Percentiles rank a stretch among this genome's conserved stretches.
phyloP scores from a whole-genome alignment of 2,329 filamentous ascomycete genomes.

The Fusarium stilboides region DNA sequence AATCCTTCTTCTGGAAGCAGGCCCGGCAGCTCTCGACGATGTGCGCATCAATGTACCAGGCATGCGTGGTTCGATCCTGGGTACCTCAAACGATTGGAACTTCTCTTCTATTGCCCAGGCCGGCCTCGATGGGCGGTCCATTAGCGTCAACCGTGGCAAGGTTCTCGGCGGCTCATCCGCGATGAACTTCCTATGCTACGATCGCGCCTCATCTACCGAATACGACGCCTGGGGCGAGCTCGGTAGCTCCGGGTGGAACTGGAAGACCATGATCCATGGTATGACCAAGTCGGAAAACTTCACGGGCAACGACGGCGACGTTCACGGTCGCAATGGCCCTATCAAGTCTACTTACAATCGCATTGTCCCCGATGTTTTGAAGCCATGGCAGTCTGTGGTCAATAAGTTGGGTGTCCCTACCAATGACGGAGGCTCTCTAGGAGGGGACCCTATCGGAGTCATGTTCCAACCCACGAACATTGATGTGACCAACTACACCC shows the following conservation, averaged over 20 bases:
- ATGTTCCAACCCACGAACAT: constrained; percentile 64
- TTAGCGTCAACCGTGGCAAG: constrained; percentile 62
- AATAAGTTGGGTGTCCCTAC: constrained; percentile 29
- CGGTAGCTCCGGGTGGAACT: constrained; percentile 57
- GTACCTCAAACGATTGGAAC: constrained; percentile 57
- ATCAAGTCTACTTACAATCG: constrained; percentile 55
- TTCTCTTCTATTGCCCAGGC: constrained; percentile 61
- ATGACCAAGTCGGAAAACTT: constrained; percentile 50
- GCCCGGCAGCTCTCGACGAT: constrained; percentile 50
- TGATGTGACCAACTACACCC: constrained; percentile 58
- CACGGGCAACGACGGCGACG: constrained; percentile 32
- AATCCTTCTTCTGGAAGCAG: constrained; percentile 53
- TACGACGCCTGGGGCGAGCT: constrained; percentile 58
- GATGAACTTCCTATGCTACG: constrained; percentile 53
- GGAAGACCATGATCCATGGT: constrained; percentile 54
- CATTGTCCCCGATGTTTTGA: constrained; percentile 59
- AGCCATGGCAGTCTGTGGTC: constrained; percentile 59
- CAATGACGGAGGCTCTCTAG: constrained; percentile 58
- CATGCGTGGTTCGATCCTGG: constrained; percentile 50
- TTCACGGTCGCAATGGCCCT: constrained; percentile 42
- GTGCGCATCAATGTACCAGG: constrained; percentile 54
- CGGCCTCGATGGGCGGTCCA: constrained; percentile 57
- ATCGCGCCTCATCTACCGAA: constrained; percentile 55
- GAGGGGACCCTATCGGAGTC: constrained; percentile 62
- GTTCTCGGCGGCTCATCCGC: constrained; percentile 63